phyloP scores from a whole-genome alignment of 1,284 basidiomycete genomes.

The Flammula alnicola region DNA sequence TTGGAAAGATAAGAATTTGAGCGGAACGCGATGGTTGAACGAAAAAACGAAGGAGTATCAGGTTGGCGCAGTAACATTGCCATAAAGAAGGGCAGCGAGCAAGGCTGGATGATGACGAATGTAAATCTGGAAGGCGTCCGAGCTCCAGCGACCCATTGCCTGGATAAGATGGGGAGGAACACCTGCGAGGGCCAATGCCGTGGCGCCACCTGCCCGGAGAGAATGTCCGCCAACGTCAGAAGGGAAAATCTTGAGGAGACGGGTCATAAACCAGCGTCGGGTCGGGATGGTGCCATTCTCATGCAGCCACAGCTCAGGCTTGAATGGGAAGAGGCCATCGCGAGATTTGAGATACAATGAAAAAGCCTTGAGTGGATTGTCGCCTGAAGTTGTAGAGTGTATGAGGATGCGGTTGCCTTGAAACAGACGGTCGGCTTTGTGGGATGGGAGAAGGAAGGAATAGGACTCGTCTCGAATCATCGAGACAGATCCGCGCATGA shows the following conservation, averaged over 20 bases:
- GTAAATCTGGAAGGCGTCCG: conserved; percentile 26
- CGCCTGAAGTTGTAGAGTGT: not conserved
- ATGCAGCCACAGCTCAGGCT: conserved; percentile 28
- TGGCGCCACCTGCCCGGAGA: conserved; percentile 35
- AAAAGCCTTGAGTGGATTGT: conserved; percentile 10
- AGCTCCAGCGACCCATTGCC: conserved; percentile 26
- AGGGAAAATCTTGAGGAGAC: conserved; percentile 14
- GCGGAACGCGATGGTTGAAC: too few species aligned
- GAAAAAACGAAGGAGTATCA: too few species aligned
- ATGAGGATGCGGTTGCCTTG: conserved; percentile 30
- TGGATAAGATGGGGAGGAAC: conserved; percentile 24
- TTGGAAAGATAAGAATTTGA: too few species aligned
- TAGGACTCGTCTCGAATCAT: not conserved
- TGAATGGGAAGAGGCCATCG: conserved; percentile 23
- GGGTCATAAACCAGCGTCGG: conserved; percentile 23
- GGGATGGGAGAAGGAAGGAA: conserved; percentile 29
- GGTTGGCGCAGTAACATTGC: too few species aligned
- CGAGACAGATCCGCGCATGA: not conserved
- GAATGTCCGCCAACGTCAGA: conserved; percentile 30
- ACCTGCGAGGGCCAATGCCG: conserved; percentile 21
- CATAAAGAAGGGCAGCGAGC: too few species aligned
- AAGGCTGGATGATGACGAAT: too few species aligned
- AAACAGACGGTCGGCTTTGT: conserved; percentile 36
- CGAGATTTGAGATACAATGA: conserved; percentile 11
- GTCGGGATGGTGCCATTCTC: conserved; percentile 28